These are phyloP conservation scores for Lactarius pseudohatsudake DNA, from an alignment of 768 basidiomycete species.

Conservation along the genomic window DNA sequence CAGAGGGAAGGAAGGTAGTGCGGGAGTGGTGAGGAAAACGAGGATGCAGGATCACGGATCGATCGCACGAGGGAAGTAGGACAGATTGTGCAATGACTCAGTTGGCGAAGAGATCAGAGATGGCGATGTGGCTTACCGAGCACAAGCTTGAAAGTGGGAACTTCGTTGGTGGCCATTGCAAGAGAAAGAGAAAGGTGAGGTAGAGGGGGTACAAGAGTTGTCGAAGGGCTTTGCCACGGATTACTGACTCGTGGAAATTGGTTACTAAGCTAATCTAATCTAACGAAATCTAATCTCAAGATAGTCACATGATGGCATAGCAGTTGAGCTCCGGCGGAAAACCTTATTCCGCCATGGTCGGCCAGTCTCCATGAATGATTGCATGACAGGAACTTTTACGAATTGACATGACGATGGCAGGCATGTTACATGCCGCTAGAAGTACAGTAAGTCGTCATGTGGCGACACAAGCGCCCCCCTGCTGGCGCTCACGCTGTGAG, in stretches of 20 bases:
- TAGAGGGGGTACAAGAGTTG: constrained; percentile 1
- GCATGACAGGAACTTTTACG: background rate
- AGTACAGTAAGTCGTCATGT: background rate
- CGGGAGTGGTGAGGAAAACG: constrained; percentile 26
- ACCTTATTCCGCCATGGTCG: background rate
- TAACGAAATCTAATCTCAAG: background rate
- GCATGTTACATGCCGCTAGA: too few species aligned
- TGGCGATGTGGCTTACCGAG: constrained; percentile 64
- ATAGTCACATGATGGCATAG: background rate
- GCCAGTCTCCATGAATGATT: background rate
- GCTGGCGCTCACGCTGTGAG: too few species aligned
- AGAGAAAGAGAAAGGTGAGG: constrained; percentile 38
- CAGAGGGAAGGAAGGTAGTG: constrained; percentile 28
- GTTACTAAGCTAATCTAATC: constrained; percentile 17
- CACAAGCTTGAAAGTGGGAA: constrained; percentile 98
- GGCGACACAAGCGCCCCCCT: background rate
- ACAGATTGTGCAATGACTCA: constrained; percentile 12
- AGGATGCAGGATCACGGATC: constrained; percentile 39
- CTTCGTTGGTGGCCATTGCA: constrained; percentile 44
- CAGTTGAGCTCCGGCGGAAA: background rate
- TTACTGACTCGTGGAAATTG: constrained; percentile 26
- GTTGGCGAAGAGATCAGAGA: constrained; percentile 26
- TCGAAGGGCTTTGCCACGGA: constrained; percentile 7
- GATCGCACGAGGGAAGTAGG: constrained; percentile 48
- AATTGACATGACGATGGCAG: background rate